Base-by-base conservation (phyloP, 106 monocot genomes). In the Ottelia alismoides region DNA sequence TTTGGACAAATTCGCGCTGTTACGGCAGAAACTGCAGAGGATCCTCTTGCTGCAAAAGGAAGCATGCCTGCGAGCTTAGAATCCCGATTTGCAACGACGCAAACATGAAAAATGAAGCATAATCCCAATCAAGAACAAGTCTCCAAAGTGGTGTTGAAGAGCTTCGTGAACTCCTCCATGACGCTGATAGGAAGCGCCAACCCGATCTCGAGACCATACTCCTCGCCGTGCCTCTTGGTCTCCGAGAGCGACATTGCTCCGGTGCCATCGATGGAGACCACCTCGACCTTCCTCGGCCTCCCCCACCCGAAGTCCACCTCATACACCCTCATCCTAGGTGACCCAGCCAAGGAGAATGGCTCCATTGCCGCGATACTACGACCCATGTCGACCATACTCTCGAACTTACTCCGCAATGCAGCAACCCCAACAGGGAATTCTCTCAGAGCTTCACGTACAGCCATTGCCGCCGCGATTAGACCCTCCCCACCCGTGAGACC, bases 321-420 rank as follows among this genome's bases (percentile, higher is more conserved):
- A n/a, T n/a, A n/a, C n/a, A n/a, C 19, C 20, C 61, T 21, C 20
- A 63, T 16, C 63, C 30, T 63, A 2, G 63, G 63, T 23, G 63
- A 32, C 12, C 51, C 63, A 7, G 63, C 52, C 2, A 52, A 22
- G 1, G 63, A 63, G n/a, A n/a, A n/a, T n/a, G n/a, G n/a, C 51
- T 23, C 2, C 14, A 28, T 1, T 35, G 31, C 18, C 16, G 17
- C 49, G 23, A 23, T 18, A 5, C 51, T 10, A 17, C 5, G 3
- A 24, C 32, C 0, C 29, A 11, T 52, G 0, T 30, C 18, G 5
- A 52, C 12, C 22, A 30, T 20, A 21, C 35, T 31, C 51, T 35
- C n/a, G n/a, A n/a, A n/a, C n/a, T n/a, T n/a, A n/a, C n/a, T 31
- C 52, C 19, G 52, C 1, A 30, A 0, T 5, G 31, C n/a, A 12